These are phyloP conservation scores for Scopulariopsis brevicaulis DNA, from an alignment of 2,329 filamentous ascomycete species.

Conservation along the genomic window DNA sequence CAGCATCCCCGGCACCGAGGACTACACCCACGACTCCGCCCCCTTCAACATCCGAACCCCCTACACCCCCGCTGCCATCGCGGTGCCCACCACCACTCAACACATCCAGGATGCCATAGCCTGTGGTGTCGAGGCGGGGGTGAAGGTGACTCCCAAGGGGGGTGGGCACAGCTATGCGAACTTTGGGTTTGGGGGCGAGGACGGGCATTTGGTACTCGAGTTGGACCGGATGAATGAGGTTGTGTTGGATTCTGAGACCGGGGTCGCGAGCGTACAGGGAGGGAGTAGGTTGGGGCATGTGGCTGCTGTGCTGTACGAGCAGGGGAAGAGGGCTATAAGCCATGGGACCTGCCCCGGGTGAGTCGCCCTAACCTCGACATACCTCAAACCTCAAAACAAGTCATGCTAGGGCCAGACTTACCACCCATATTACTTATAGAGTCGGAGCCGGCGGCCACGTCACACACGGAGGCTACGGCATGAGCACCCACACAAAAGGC, in stretches of 20 bases:
- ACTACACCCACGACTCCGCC: slow-evolving; percentile 20
- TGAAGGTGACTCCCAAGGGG: slow-evolving; percentile 37
- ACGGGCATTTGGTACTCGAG: slow-evolving; percentile 27
- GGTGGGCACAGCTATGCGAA: slow-evolving; percentile 44
- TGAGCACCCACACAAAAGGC: slow-evolving; percentile 12
- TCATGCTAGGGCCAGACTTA: background rate
- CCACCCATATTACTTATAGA: slow-evolving; percentile 6
- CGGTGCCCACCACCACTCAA: slow-evolving; percentile 17
- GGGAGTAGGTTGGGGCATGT: slow-evolving; percentile 31
- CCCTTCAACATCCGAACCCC: slow-evolving; percentile 21
- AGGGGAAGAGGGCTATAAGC: slow-evolving; percentile 22
- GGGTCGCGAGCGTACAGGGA: slow-evolving; percentile 23
- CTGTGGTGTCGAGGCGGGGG: slow-evolving; percentile 26
- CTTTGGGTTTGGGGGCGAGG: slow-evolving; percentile 28
- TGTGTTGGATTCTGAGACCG: slow-evolving; percentile 14
- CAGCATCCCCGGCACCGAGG: background rate
- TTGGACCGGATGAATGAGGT: slow-evolving; percentile 26
- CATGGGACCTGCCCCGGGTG: slow-evolving; percentile 29
- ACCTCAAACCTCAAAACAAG: background rate
- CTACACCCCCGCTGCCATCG: slow-evolving; percentile 18
- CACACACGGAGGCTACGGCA: slow-evolving; percentile 26
- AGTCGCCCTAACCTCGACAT: background rate
- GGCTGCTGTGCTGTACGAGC: slow-evolving; percentile 20
- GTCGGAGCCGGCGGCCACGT: slow-evolving; percentile 34
- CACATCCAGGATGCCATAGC: slow-evolving; percentile 32